Evolutionary conservation across 2,329 filamentous ascomycete genomes (phyloP).

Genomic region (Talaromyces rugulosus): DNA sequence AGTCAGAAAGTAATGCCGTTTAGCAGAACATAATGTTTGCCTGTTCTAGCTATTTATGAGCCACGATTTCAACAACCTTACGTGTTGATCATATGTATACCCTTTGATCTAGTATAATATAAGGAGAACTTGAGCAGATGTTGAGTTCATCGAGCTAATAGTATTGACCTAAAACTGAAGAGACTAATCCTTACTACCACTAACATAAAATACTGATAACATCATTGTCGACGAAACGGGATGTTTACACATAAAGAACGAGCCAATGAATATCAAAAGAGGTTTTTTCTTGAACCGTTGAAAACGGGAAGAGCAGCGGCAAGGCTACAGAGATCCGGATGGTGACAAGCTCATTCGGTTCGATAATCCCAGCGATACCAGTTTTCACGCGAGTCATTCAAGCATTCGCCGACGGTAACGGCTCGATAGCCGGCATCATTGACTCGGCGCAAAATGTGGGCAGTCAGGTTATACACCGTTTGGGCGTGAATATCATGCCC

Average conservation of each 20-base stretch:
- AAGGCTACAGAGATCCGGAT: neutral
- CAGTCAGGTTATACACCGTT: constrained; percentile 39
- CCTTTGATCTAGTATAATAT: neutral
- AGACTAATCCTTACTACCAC: neutral
- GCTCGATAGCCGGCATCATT: constrained; percentile 29
- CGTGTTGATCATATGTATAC: neutral
- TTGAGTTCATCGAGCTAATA: neutral
- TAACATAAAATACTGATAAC: neutral
- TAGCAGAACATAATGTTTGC: neutral
- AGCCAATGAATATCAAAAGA: neutral
- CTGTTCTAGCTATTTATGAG: neutral
- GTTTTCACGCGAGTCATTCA: constrained; percentile 33
- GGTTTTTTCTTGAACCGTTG: neutral
- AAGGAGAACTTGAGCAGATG: neutral
- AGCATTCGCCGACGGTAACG: constrained; percentile 42
- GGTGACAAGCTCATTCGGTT: neutral
- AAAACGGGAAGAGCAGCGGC: neutral
- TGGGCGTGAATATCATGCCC: constrained; percentile 41
- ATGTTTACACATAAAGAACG: neutral
- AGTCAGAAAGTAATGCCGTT: constrained; percentile 33
- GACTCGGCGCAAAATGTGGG: constrained; percentile 34
- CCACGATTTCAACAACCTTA: neutral
- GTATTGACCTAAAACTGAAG: neutral
- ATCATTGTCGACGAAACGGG: neutral
- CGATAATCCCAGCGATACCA: constrained; percentile 40